Evolutionary conservation across 805 yeast genomes (phyloP).

Genomic region (Yarrowia sp.): DNA sequence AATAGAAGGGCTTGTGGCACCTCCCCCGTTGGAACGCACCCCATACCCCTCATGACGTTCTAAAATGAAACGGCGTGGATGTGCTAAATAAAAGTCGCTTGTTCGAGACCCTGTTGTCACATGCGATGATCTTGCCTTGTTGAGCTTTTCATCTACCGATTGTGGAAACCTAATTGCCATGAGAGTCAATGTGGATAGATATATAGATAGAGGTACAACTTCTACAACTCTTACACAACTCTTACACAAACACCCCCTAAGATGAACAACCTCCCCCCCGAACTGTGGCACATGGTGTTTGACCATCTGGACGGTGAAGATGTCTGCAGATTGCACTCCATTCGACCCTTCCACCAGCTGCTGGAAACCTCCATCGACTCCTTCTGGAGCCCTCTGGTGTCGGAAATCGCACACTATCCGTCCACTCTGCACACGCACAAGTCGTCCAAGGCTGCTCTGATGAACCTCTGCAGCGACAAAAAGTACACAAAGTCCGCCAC

Average conservation of each 20-base stretch:
- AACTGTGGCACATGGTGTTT: constrained; percentile 27
- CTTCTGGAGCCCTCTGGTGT: constrained; percentile 9
- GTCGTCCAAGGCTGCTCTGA: neutral
- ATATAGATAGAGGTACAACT: neutral
- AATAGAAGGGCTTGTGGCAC: no score
- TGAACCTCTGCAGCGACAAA: constrained; percentile 1
- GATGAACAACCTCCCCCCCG: constrained; percentile 6
- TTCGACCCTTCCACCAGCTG: constrained; percentile 21
- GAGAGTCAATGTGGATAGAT: neutral
- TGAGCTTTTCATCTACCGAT: neutral
- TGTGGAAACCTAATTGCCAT: neutral
- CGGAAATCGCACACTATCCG: constrained; percentile 9
- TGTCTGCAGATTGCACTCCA: constrained; percentile 8
- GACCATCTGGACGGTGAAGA: constrained; percentile 4
- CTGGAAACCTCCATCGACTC: neutral
- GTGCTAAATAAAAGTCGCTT: neutral
- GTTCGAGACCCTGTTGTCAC: constrained; percentile 16
- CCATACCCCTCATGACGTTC: constrained; percentile 25
- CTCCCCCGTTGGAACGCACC: constrained; percentile 2
- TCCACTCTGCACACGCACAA: constrained; percentile 5
- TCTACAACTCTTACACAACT: neutral
- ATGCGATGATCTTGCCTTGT: constrained; percentile 27
- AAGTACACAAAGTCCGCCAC: neutral
- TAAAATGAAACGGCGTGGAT: constrained; percentile 2
- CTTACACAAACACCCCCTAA: neutral